Conservation (phyloP, 306 rosid genomes). For the apple (Malus domestica) region ASM211411v1 NC_041793.1:12390501-12391000, state of each 20-base stretch:
- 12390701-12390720: too few species aligned
- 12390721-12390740: not conserved
- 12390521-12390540: not conserved
- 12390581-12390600: not conserved
- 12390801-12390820: too few species aligned
- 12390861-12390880: not conserved
- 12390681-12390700: not conserved
- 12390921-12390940: not conserved
- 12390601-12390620: not conserved
- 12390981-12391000: not conserved
- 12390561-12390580: not conserved
- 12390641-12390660: too few species aligned
- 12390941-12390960: not conserved
- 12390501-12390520: not conserved
- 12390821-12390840: not conserved
- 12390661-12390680: too few species aligned
- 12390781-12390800: too few species aligned
- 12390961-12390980: too few species aligned
- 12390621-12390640: not conserved
- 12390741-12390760: too few species aligned
- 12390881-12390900: not conserved
- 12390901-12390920: not conserved
- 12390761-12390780: too few species aligned
- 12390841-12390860: not conserved
- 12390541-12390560: not conserved